Evolutionary conservation across 441 rosid genomes (phyloP).

Genomic region (Populus trichocarpa): DNA sequence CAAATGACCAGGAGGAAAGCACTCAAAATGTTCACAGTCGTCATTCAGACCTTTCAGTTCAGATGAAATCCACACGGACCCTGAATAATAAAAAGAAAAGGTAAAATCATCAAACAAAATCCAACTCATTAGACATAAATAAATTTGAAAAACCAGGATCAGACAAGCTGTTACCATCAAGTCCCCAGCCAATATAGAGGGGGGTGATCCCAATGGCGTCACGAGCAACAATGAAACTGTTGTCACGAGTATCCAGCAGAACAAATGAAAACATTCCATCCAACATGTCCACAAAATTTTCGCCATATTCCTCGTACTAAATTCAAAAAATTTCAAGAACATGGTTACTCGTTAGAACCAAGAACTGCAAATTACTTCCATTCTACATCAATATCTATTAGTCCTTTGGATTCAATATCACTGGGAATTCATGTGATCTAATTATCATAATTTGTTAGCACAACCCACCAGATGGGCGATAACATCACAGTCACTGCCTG

Average conservation of each 20-base stretch:
- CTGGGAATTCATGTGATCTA: neutral
- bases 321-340: neutral
- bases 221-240: constrained; percentile 76
- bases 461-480: constrained; percentile 76
- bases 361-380: neutral
- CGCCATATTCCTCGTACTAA: constrained; percentile 91
- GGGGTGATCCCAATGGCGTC: constrained; percentile 91
- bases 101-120: neutral
- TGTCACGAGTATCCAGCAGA: constrained; percentile 70
- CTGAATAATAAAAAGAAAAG: constrained; percentile 19
- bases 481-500: constrained; percentile 87
- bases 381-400: neutral
- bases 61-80: constrained; percentile 79
- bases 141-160: neutral
- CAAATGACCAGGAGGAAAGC: constrained; percentile 84
- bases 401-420: neutral
- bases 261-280: constrained; percentile 93
- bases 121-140: neutral
- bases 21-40: constrained; percentile 81
- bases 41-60: constrained; percentile 80
- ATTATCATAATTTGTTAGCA: neutral
- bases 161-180: constrained; percentile 43
- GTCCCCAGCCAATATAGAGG: constrained; percentile 90
- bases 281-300: constrained; percentile 75
- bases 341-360: neutral